phyloP scores from a whole-genome alignment of 495 filamentous ascomycete genomes.

The Entonaema liquescens region DNA sequence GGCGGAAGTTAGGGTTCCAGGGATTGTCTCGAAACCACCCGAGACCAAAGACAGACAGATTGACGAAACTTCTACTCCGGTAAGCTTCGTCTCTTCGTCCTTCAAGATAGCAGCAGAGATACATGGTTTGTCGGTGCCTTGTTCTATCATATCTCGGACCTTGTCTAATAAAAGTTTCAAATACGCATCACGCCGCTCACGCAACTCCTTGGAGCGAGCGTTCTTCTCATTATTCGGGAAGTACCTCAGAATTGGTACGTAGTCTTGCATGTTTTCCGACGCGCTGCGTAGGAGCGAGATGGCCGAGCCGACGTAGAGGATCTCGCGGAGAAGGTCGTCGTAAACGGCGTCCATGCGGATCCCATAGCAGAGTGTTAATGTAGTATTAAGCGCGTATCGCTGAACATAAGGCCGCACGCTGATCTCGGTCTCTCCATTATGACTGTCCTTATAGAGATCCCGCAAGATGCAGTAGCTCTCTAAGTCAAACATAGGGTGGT shows the following conservation, averaged over 20 bases:
- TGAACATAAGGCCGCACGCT: slow-evolving; percentile 57
- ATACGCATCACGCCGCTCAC: slow-evolving; percentile 57
- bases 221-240: slow-evolving; percentile 60
- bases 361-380: slow-evolving; percentile 62
- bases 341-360: slow-evolving; percentile 63
- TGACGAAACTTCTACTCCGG: slow-evolving; percentile 58
- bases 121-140: slow-evolving; percentile 62
- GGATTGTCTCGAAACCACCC: slow-evolving; percentile 63
- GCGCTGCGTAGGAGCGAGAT: slow-evolving; percentile 60
- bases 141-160: slow-evolving; percentile 58
- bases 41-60: slow-evolving; percentile 62
- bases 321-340: slow-evolving; percentile 59
- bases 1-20: slow-evolving; percentile 57
- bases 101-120: slow-evolving; percentile 61
- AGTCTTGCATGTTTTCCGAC: slow-evolving; percentile 62
- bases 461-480: slow-evolving; percentile 59
- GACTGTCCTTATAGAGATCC: slow-evolving; percentile 56
- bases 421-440: slow-evolving; percentile 50
- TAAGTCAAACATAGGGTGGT: slow-evolving; percentile 62
- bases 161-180: slow-evolving; percentile 57
- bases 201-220: slow-evolving; percentile 55
- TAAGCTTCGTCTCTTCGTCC: slow-evolving; percentile 59
- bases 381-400: slow-evolving; percentile 61
- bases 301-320: slow-evolving; percentile 59
- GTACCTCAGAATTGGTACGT: slow-evolving; percentile 58